Base-by-base conservation (phyloP, 176 grass and related monocot species). In the Canna indica region DNA sequence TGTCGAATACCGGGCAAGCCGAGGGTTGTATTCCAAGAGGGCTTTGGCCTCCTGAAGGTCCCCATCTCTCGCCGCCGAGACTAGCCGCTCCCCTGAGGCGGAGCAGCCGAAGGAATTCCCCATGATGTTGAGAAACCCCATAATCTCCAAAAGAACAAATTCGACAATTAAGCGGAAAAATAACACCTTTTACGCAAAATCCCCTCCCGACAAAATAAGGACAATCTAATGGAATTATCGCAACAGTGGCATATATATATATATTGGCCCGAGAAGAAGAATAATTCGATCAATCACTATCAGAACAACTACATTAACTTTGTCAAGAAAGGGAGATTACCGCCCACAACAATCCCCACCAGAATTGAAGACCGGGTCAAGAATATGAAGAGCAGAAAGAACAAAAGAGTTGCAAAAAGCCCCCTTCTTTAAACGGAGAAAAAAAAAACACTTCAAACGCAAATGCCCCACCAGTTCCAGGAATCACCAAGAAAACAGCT, bases 51-150 rank as follows among this genome's bases (percentile, higher is more conserved):
- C 93, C 69, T 87, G 88, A 53, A 92, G 76, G 67, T 97, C 93
- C 8, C 93, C 93, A 75, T 97, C 93, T 4, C 88, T 85, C 15
- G 93, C 93, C 14, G 93, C 93, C 2, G 93, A 97, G 74, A 97
- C 93, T 41, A 97, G 93, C 44, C 88, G 81, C 83, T 97, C 93
- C 27, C 93, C 93, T 38, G 93, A 92, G 41, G 93, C 93, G 31
- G 93, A 92, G 72, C 93, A 97, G 9, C 93, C 93, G 18, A 97
- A 92, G 56, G 93, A 97, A 85, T 97, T 97, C 47, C 93, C 93
- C 77, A 97, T 83, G 47, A 96, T 80, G 79, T 86, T 91, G 60
- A 96, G 85, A 79, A 96, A 91, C 28, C 93, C 93, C 93, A 96
- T 96, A 46, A 74, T 83, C 57, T 70, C 82, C 36, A 65, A 88